Percentiles rank a stretch among this genome's conserved stretches.
Conservation (phyloP, 1,284 basidiomycete genomes). For the Coriolopsis trogii region DNA sequence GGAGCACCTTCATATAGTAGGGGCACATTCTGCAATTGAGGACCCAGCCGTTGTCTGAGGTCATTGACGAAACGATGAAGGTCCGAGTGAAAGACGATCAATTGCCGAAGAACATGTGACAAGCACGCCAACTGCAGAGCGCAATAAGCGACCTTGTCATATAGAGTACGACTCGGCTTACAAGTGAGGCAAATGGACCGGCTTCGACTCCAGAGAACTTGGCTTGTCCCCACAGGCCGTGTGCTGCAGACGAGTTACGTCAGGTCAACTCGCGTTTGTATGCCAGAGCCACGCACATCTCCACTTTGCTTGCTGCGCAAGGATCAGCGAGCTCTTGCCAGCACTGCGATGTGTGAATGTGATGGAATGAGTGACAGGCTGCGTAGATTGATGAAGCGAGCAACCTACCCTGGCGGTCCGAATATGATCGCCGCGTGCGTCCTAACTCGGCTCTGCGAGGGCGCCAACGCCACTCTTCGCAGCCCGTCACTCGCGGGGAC, state of each 20-base stretch:
- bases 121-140: conserved; percentile 57
- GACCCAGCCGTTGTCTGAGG: conserved; percentile 60
- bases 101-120: conserved; percentile 67
- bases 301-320: conserved; percentile 72
- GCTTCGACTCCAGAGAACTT: conserved; percentile 67
- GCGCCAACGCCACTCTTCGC: conserved; percentile 45
- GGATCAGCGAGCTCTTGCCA: conserved; percentile 72
- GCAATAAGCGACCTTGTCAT: neutral
- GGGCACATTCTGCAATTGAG: conserved; percentile 67
- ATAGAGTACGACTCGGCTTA: conserved; percentile 33
- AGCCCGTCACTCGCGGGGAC: conserved; percentile 41
- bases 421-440: conserved; percentile 65
- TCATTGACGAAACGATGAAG: conserved; percentile 65
- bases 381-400: too few relatives aligned
- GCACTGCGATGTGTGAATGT: conserved; percentile 41
- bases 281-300: conserved; percentile 47
- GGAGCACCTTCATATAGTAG: conserved; percentile 71
- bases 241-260: conserved; percentile 41
- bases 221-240: conserved; percentile 75
- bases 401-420: conserved; percentile 63
- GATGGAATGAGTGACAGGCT: neutral
- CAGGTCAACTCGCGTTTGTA: neutral
- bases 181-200: conserved; percentile 67
- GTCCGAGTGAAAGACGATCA: conserved; percentile 73
- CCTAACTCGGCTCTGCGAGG: conserved; percentile 43